These are phyloP conservation scores for Paecilomyces sp. DNA, from an alignment of 2,329 filamentous ascomycete species.

Conservation along the genomic window DNA sequence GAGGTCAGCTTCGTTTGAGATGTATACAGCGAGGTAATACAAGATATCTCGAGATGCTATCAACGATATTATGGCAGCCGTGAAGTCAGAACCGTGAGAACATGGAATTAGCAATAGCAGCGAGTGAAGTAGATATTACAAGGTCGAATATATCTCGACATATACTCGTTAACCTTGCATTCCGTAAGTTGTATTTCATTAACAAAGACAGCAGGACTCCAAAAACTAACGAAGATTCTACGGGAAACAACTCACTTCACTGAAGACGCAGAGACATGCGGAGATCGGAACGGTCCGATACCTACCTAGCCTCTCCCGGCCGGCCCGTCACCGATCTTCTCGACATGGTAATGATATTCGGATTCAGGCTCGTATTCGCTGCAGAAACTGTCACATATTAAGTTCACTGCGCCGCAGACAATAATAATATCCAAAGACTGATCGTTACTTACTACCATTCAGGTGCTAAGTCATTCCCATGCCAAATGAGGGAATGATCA, in stretches of 20 bases:
- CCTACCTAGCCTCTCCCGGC: not conserved
- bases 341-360: not conserved
- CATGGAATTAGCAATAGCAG: not conserved
- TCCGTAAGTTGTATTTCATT: not conserved
- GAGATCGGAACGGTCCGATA: not conserved
- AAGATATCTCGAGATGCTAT: not conserved
- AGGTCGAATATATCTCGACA: not conserved
- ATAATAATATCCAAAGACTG: not conserved
- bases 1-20: not conserved
- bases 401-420: not conserved
- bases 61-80: not conserved
- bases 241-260: not conserved
- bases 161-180: not conserved
- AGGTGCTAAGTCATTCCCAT: not conserved
- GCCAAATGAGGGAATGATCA: not conserved
- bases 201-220: not conserved
- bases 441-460: not conserved
- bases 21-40: not conserved
- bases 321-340: not conserved
- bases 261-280: not conserved
- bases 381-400: not conserved
- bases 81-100: not conserved
- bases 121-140: not conserved
- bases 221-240: not conserved
- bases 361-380: not conserved